Conservation (phyloP, 2,329 filamentous ascomycete genomes). For the Diaporthe ampelina region DNA sequence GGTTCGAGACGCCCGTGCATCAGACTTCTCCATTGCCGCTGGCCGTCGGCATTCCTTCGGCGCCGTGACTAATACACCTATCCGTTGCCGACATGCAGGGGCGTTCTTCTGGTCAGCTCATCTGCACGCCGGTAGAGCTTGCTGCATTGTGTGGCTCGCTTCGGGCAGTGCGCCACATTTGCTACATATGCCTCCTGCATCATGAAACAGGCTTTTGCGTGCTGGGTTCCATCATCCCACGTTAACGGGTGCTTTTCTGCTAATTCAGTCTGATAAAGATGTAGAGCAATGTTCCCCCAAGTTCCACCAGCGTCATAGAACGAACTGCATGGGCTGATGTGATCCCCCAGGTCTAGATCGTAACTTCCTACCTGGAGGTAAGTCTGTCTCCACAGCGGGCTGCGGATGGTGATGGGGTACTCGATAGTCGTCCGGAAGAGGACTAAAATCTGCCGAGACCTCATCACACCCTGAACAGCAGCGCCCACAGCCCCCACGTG, state of each 20-base stretch:
- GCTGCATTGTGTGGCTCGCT: conserved; percentile 19
- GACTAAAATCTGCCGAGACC: conserved; percentile 17
- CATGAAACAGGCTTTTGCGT: conserved; percentile 10
- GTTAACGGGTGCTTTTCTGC: not conserved
- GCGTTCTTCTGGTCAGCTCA: conserved; percentile 14
- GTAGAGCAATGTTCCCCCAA: not conserved
- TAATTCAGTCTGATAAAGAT: not conserved
- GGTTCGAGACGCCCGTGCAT: conserved; percentile 8
- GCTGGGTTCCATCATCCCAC: not conserved
- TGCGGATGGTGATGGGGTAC: not conserved
- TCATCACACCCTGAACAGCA: not conserved
- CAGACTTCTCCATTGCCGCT: not conserved
- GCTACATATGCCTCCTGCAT: not conserved
- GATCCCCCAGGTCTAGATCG: not conserved
- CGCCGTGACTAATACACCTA: not conserved
- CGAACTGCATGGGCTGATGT: not conserved
- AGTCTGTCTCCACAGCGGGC: conserved; percentile 1
- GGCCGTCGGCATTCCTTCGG: conserved; percentile 9
- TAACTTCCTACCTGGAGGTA: not conserved
- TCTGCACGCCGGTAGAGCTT: conserved; percentile 3
- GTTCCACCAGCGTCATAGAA: not conserved
- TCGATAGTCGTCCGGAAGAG: conserved; percentile 10
- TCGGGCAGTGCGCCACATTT: conserved; percentile 14
- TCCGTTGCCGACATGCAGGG: conserved; percentile 25
- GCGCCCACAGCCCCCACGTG: conserved; percentile 3